Conservation (phyloP, 257 asterid genomes). For the Nemophila menziesii region DNA sequence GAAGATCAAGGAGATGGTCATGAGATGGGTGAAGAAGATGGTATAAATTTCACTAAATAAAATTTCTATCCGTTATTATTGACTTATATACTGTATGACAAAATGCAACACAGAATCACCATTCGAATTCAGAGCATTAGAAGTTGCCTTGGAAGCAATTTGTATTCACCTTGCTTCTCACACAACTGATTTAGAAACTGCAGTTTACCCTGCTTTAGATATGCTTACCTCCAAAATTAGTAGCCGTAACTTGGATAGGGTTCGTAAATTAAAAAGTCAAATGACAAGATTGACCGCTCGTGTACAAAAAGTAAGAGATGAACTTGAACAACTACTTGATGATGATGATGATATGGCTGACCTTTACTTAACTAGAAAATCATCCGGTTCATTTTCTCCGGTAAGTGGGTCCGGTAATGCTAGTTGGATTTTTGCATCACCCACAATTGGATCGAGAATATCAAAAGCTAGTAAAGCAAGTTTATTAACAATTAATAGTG, state of each 20-base stretch:
- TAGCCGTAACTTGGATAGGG: constrained; percentile 86
- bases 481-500: constrained; percentile 66
- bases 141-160: constrained; percentile 87
- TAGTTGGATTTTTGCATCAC: constrained; percentile 62
- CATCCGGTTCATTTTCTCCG: constrained; percentile 55
- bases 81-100: constrained; percentile 16
- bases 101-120: constrained; percentile 60
- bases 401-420: constrained; percentile 73
- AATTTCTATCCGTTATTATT: neutral
- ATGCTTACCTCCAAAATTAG: constrained; percentile 91
- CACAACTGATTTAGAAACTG: constrained; percentile 70
- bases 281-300: constrained; percentile 95
- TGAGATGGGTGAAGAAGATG: constrained; percentile 76
- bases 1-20: constrained; percentile 53
- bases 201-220: constrained; percentile 87
- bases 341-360: constrained; percentile 91
- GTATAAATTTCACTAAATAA: constrained; percentile 27
- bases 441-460: constrained; percentile 77
- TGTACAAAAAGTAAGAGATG: constrained; percentile 96
- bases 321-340: constrained; percentile 91
- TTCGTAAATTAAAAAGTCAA: constrained; percentile 80
- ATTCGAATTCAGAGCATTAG: constrained; percentile 83
- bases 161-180: constrained; percentile 82
- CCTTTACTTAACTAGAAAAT: constrained; percentile 78
- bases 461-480: constrained; percentile 85